Evolutionary conservation across 2,329 filamentous ascomycete genomes (phyloP), one percentile per base, ranked within the genome.

Genomic region (Hymenoscyphus repandus): DNA sequence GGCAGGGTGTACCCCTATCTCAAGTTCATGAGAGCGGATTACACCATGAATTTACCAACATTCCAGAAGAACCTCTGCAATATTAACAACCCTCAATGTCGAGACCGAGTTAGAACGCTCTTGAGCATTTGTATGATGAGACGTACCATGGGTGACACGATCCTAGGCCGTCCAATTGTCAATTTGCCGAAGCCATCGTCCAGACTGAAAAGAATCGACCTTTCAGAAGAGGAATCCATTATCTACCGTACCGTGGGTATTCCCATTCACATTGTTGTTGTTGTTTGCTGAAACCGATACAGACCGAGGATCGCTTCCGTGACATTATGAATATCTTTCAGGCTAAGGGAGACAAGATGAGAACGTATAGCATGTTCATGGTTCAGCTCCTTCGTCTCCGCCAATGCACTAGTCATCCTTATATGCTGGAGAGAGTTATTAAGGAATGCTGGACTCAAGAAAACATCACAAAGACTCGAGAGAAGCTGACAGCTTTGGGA

Each of bases 231-330:
- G 1, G 79, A 83, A 61, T 66, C 70, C 1, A 66, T 68, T 2
- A 70, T 83, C 31, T 83, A 83, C 53, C 67, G 74, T 1, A 74
- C 78, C 42, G 74, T 83, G 62, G 66, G 72, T 12, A 75, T 75
- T 51, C 17, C 33, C 32, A n/a, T 11, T 31, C 1, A 5, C n/a
- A 9, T 40, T 10, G 11, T 33, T 38, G 12, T 10, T 3, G 13
- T 20, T 45, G 15, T n/a, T 32, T 32, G 6, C 45, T 4, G n/a
- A 49, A 46, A 32, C 6, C 36, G 13, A 12, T 70, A 69, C 30
- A 67, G 79, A 64, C 63, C 7, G 63, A 65, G 38, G 59, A 62
- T 11, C 51, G 62, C 12, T 65, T 66, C 47, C 61, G 64, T 1
- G 27, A 43, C 1, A 61, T 55, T 22, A 51, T 66, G 13, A 66